Percentiles rank a stretch among this genome's conserved stretches.
Conservation (phyloP, 306 rosid species). For the Oemleria cerasiformis region DNA sequence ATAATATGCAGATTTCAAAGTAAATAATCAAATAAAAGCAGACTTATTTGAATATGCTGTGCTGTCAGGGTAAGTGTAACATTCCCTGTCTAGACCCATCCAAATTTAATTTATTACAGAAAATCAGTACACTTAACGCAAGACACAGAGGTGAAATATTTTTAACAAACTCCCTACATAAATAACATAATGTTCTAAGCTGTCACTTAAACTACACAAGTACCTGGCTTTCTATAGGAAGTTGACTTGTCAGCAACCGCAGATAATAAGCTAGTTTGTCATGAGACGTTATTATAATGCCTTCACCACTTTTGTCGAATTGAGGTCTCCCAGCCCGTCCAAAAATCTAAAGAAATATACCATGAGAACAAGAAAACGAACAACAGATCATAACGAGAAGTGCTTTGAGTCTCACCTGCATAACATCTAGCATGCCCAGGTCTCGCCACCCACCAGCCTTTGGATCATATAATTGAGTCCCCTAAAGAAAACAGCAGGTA, state of each 20-base stretch:
- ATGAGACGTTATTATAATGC: slow-evolving; percentile 92
- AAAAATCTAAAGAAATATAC: slow-evolving; percentile 57
- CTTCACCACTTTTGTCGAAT: slow-evolving; percentile 97
- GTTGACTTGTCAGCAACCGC: slow-evolving; percentile 88
- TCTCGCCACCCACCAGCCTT: slow-evolving; percentile 99
- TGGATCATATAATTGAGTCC: slow-evolving; percentile 94
- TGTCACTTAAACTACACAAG: slow-evolving; percentile 7
- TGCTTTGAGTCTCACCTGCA: slow-evolving; percentile 61
- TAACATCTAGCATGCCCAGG: slow-evolving; percentile 98
- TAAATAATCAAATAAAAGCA: background rate
- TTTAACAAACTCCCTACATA: background rate
- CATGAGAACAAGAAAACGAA: slow-evolving; percentile 20
- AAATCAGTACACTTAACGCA: background rate
- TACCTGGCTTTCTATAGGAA: slow-evolving; percentile 98
- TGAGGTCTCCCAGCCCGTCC: slow-evolving; percentile 99
- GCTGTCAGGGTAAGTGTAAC: background rate
- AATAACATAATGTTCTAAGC: background rate
- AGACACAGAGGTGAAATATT: background rate
- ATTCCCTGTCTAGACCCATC: background rate
- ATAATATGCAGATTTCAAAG: background rate
- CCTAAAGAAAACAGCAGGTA: slow-evolving; percentile 45
- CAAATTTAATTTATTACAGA: background rate
- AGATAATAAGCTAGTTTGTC: slow-evolving; percentile 87
- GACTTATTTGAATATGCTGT: background rate
- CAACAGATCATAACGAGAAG: slow-evolving; percentile 3